phyloP scores from a whole-genome alignment of 495 filamentous ascomycete species.

The Rostrohypoxylon terebratum region DNA sequence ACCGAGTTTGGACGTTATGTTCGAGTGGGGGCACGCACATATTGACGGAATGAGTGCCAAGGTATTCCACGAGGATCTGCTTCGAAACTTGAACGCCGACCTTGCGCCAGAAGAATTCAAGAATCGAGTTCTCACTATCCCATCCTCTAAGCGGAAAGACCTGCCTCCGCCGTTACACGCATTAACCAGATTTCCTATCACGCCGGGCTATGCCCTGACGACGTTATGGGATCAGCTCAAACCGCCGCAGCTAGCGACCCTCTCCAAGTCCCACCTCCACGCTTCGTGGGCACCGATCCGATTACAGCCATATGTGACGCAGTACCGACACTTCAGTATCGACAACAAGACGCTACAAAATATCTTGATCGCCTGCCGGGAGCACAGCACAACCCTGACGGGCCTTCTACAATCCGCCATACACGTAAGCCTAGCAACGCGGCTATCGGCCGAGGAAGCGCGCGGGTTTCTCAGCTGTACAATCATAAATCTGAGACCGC shows the following conservation, averaged over 20 bases:
- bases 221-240: conserved; percentile 35
- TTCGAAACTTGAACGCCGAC: conserved; percentile 41
- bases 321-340: conserved; percentile 47
- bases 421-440: conserved; percentile 41
- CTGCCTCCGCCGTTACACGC: conserved; percentile 31
- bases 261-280: not conserved
- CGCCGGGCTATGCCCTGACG: conserved; percentile 19
- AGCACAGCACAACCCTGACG: conserved; percentile 50
- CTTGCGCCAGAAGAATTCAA: conserved; percentile 6
- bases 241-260: conserved; percentile 2
- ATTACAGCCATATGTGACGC: conserved; percentile 38
- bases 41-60: conserved; percentile 52
- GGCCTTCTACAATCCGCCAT: conserved; percentile 50
- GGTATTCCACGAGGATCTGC: conserved; percentile 50
- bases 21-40: conserved; percentile 52
- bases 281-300: conserved; percentile 50
- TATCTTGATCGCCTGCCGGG: conserved; percentile 47
- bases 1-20: conserved; percentile 44
- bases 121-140: conserved; percentile 36
- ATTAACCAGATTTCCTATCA: conserved; percentile 34
- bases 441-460: conserved; percentile 25
- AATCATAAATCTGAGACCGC: conserved; percentile 50
- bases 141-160: conserved; percentile 13
- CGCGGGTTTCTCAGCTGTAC: conserved; percentile 46
- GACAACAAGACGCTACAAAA: conserved; percentile 18